Evolutionary conservation across 2,329 filamentous ascomycete species (phyloP).

Genomic region (Colletotrichum neosansevieriae): DNA sequence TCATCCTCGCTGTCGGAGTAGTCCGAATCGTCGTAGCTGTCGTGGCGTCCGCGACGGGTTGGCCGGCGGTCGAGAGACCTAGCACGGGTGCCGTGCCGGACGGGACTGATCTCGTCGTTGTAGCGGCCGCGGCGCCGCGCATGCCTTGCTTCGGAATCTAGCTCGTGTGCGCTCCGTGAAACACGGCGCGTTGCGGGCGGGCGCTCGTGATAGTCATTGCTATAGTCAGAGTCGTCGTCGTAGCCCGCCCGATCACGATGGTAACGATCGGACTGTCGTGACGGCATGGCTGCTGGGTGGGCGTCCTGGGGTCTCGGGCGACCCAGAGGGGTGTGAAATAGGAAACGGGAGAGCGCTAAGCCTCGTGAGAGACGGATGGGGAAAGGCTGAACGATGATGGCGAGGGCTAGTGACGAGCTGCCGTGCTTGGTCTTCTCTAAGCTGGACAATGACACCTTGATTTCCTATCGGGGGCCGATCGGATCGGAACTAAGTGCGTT

Average conservation of each 20-base stretch:
- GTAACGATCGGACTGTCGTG: conserved; percentile 27
- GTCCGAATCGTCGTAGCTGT: conserved; percentile 30
- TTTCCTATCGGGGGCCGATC: conserved; percentile 1
- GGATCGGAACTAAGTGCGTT: not conserved
- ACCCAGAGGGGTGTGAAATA: not conserved
- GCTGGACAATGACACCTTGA: conserved; percentile 20
- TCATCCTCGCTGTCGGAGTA: conserved; percentile 34
- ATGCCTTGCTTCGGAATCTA: conserved; percentile 18
- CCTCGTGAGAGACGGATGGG: conserved; percentile 13
- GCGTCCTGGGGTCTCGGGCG: not conserved
- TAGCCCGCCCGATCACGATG: conserved; percentile 9
- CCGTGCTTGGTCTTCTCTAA: conserved; percentile 5
- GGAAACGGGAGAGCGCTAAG: not conserved
- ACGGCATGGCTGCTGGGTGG: conserved; percentile 19
- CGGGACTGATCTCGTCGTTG: conserved; percentile 21
- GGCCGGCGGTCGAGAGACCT: conserved; percentile 29
- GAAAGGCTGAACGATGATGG: conserved; percentile 1
- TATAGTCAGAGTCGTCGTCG: conserved; percentile 31
- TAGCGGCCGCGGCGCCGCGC: conserved; percentile 13
- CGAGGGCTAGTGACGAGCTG: not conserved
- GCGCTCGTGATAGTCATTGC: conserved; percentile 16
- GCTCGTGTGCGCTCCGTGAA: conserved; percentile 22
- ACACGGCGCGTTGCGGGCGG: conserved; percentile 23
- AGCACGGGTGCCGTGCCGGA: conserved; percentile 9
- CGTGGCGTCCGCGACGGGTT: conserved; percentile 10